These are phyloP conservation scores for Collybiopsis luxurians DNA, from an alignment of 768 basidiomycete species.

Conservation along the genomic window DNA sequence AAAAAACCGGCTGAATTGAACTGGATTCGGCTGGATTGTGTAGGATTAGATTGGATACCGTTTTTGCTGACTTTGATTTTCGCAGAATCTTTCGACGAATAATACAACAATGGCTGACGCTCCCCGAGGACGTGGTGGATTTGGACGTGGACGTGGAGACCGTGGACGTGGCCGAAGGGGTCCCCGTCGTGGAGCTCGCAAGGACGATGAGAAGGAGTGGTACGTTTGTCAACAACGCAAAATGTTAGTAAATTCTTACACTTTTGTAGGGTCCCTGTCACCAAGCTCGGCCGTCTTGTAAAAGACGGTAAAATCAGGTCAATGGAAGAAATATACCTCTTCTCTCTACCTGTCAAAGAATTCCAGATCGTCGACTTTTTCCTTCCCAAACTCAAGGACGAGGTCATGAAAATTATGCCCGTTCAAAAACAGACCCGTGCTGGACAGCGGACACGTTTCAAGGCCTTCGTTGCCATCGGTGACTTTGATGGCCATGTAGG, in stretches of 20 bases:
- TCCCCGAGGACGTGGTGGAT: slow-evolving; percentile 65
- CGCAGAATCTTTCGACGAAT: slow-evolving; percentile 17
- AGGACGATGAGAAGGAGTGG: slow-evolving; percentile 99
- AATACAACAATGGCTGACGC: slow-evolving; percentile 74
- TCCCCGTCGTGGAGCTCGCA: slow-evolving; percentile 93
- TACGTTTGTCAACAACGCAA: slow-evolving; percentile 37
- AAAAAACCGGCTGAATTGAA: background rate
- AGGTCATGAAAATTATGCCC: slow-evolving; percentile 99
- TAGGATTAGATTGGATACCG: slow-evolving; percentile 38
- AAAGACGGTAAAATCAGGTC: slow-evolving; percentile 99
- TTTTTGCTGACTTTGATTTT: slow-evolving; percentile 21
- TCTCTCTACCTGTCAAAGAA: slow-evolving; percentile 99
- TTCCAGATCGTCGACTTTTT: slow-evolving; percentile 99
- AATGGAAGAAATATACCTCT: slow-evolving; percentile 99
- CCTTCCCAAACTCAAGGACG: slow-evolving; percentile 98
- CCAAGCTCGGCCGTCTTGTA: slow-evolving; percentile 98
- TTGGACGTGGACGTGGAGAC: slow-evolving; percentile 90
- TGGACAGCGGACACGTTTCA: slow-evolving; percentile 99
- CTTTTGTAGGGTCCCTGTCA: slow-evolving; percentile 82
- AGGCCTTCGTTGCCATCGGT: slow-evolving; percentile 99
- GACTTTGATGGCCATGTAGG: slow-evolving; percentile 99
- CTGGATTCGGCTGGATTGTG: slow-evolving; percentile 46
- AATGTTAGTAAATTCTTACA: background rate
- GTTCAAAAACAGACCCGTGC: slow-evolving; percentile 99
- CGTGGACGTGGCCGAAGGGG: slow-evolving; percentile 87